Percentiles rank a stretch among this genome's conserved stretches.
These are phyloP conservation scores for Alectoria sarmentosa DNA, from an alignment of 495 filamentous ascomycete genomes.

Conservation along the genomic window DNA sequence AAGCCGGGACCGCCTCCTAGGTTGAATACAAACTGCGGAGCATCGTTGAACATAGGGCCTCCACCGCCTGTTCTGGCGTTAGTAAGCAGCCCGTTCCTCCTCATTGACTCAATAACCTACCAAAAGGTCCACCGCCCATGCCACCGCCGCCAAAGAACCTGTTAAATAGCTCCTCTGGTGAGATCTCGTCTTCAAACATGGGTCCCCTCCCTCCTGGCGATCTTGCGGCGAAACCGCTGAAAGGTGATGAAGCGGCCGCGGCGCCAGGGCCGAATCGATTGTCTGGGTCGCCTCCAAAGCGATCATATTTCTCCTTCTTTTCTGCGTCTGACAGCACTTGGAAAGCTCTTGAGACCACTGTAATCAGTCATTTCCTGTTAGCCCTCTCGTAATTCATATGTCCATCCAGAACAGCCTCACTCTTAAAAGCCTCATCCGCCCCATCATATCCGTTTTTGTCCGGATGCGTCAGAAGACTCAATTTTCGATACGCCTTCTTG, in stretches of 20 bases:
- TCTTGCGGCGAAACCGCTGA: constrained; percentile 54
- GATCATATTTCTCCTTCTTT: constrained; percentile 81
- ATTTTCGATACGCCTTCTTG: constrained; percentile 95
- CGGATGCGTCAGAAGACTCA: constrained; percentile 88
- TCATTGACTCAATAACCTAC: constrained; percentile 32
- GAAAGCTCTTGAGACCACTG: constrained; percentile 90
- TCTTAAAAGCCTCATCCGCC: constrained; percentile 95
- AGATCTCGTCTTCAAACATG: constrained; percentile 86
- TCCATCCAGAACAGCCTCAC: constrained; percentile 41
- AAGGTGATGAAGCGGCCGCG: constrained; percentile 51
- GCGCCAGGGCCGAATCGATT: constrained; percentile 63
- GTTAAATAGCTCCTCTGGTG: constrained; percentile 92
- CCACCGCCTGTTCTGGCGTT: constrained; percentile 31
- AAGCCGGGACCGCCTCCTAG: constrained; percentile 76
- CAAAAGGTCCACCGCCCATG: constrained; percentile 57
- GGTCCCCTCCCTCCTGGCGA: constrained; percentile 40
- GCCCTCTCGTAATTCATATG: constrained; percentile 1
- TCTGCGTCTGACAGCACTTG: constrained; percentile 88
- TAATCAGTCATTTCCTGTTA: constrained; percentile 14
- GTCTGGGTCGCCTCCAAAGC: constrained; percentile 86
- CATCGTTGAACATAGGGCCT: constrained; percentile 55
- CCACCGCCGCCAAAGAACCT: constrained; percentile 86
- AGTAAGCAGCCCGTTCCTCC: constrained; percentile 16
- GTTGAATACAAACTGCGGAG: constrained; percentile 87
- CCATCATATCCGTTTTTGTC: constrained; percentile 98